These are phyloP conservation scores for Fusarium scirpi DNA, from an alignment of 2,329 filamentous ascomycete species.

Conservation along the genomic window DNA sequence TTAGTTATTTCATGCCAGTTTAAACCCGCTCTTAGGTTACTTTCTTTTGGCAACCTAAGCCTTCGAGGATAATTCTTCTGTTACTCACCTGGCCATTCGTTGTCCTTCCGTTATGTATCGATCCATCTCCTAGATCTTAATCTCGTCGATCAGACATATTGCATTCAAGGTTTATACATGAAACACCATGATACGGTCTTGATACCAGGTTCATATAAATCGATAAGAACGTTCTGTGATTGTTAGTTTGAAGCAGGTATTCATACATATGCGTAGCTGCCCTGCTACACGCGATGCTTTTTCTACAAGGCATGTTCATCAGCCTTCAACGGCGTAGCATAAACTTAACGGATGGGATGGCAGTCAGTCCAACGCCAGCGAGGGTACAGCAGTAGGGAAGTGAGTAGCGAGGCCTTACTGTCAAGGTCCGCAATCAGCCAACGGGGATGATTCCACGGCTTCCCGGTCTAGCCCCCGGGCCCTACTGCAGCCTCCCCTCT, in stretches of 20 bases:
- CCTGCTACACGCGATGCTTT: background rate
- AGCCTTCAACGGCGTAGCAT: slow-evolving; percentile 11
- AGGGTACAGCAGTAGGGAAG: background rate
- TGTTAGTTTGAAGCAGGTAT: background rate
- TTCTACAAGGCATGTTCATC: background rate
- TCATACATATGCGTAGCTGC: background rate
- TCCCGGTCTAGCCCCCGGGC: slow-evolving; percentile 35
- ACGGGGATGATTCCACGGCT: slow-evolving; percentile 34
- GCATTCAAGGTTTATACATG: background rate
- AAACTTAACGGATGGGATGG: background rate
- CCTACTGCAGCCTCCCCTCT: slow-evolving; percentile 37
- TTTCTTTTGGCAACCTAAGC: too few species aligned
- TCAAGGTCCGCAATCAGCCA: slow-evolving; percentile 20
- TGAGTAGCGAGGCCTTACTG: slow-evolving; percentile 11
- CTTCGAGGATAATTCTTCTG: too few species aligned
- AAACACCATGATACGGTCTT: background rate
- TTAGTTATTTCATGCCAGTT: too few species aligned
- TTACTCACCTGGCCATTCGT: background rate
- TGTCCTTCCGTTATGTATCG: background rate
- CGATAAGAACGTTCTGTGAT: background rate
- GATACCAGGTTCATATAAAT: background rate
- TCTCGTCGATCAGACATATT: background rate
- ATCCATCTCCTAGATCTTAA: background rate
- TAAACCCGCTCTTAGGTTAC: too few species aligned
- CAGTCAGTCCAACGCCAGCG: slow-evolving; percentile 34